Base-by-base conservation (phyloP, 495 filamentous ascomycete species). In the Cercophora sp. region DNA sequence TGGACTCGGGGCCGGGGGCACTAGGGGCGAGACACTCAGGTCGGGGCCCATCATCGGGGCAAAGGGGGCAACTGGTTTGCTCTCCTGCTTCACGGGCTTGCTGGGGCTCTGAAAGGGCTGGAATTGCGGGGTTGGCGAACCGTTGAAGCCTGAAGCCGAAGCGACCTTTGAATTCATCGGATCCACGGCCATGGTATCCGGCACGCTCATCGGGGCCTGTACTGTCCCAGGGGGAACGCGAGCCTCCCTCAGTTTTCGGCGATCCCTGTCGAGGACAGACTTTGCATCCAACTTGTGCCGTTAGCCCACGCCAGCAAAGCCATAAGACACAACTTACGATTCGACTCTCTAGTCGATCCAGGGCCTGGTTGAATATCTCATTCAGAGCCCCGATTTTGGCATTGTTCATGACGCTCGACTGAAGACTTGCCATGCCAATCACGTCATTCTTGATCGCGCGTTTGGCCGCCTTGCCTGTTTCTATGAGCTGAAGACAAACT, bases 401-500 rank as follows among this genome's bases (percentile, higher is more conserved):
- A 18, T 62, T 65, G 20, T 72, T 53, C 2, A 66, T 50, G n/a
- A n/a, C n/a, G n/a, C n/a, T n/a, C 40, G 26, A 54, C 60, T n/a
- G n/a, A 49, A 60, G 62, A 5, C 60, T 57, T 24, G 63, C 62
- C 15, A 45, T 52, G 8, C 55, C 20, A 24, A 55, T 64, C 51
- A 59, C 40, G 68, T 63, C 71, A 52, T 75, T 73, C 31, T 62
- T 72, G 20, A 57, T 57, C 24, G 64, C 67, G 4, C 64, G 54
- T 48, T 59, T 72, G 15, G 80, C 63, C 23, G 73, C 69, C 57
- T 75, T 80, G 19, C 73, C 79, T 6, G 72, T 71, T 60, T 78
- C 70, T 29, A 82, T 65, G 16, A 80, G 61, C 79, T 81, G 45
- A n/a, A n/a, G n/a, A n/a, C n/a, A n/a, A n/a, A n/a, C n/a, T n/a